Base-by-base conservation (phyloP, 2,329 filamentous ascomycete genomes). In the Ascochyta clinopodiicola region DNA sequence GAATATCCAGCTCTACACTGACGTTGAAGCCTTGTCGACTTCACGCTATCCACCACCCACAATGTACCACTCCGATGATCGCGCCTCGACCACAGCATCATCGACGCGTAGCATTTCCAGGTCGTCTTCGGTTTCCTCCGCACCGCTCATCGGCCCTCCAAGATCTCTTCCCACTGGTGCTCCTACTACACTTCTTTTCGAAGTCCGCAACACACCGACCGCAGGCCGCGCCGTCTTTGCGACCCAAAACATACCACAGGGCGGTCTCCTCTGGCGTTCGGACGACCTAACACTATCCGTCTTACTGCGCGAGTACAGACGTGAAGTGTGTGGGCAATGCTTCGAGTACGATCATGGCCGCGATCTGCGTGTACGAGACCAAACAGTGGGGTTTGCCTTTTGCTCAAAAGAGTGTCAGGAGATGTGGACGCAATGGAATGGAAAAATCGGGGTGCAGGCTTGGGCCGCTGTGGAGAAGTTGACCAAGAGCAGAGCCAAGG, bases 271-370 rank as follows among this genome's bases (percentile, higher is more conserved):
- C 7, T 75, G 72, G 56, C 68, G 68, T 17, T 74, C 75, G 17
- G 62, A 68, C n/a, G 70, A 75, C 17, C 72, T 79, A 1, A 69
- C 74, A 3, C 67, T 77, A 1, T 72, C 72, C 27, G 76, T 81
- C 8, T 57, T 82, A 4, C 73, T 79, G 36, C 75, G 78, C 42
- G 72, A 79, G 44, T 81, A 81, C 62, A 71, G 77, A 8, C 78
- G 78, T 36, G 80, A 82, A 68, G 79, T 81, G 10, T 82, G 80
- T 66, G 79, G 75, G 0, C 69, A 76, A 24, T 82, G 80, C 63
- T 81, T 82, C 51, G 50, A 54, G 19, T 82, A 81, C 63, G 75
- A 81, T 27, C 68, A 75, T 21, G 80, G 80, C 1, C 70, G 77
- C 3, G 75, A 75, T 38, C 63, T 79, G 53, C 64, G 65, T 6